Percentiles rank a stretch among this genome's conserved stretches.
Conservation (phyloP, 1,139 yeast species). For the Zygotorulaspora mrakii region DNA sequence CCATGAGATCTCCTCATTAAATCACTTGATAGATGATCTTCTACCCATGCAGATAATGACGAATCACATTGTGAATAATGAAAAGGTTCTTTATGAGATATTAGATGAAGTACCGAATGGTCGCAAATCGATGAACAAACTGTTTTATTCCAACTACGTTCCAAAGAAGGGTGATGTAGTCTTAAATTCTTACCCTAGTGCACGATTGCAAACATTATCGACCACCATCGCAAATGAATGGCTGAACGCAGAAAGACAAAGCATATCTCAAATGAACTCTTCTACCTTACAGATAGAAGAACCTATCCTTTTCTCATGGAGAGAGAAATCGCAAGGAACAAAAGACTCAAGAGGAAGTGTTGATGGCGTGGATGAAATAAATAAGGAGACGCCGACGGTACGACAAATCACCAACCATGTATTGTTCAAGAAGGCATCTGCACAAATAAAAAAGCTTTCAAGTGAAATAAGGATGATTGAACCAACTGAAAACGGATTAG, state of each 20-base stretch:
- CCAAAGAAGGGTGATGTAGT: conserved; percentile 2
- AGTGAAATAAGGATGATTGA: conserved; percentile 8
- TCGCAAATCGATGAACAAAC: conserved; percentile 24
- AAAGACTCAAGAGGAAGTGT: neutral
- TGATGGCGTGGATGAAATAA: neutral
- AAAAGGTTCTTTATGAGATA: conserved; percentile 20
- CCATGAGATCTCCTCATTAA: neutral
- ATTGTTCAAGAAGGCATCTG: conserved; percentile 17
- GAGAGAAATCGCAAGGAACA: conserved; percentile 15
- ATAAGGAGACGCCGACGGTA: neutral
- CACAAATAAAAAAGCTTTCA: conserved; percentile 12
- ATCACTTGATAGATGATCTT: conserved; percentile 4
- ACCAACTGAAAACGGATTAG: neutral
- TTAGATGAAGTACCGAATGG: conserved; percentile 26
- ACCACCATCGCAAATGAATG: conserved; percentile 19
- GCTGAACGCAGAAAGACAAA: conserved; percentile 24
- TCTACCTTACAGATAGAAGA: conserved; percentile 22
- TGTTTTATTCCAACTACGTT: conserved; percentile 13
- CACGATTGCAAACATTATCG: conserved; percentile 11
- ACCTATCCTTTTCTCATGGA: conserved; percentile 32
- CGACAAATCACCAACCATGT: conserved; percentile 20
- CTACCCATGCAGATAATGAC: conserved; percentile 2
- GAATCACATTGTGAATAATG: neutral
- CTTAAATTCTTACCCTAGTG: conserved; percentile 5
- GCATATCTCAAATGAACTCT: conserved; percentile 12